These are phyloP conservation scores for Verruconis gallopava DNA, from an alignment of 2,329 filamentous ascomycete genomes.

Conservation along the genomic window DNA sequence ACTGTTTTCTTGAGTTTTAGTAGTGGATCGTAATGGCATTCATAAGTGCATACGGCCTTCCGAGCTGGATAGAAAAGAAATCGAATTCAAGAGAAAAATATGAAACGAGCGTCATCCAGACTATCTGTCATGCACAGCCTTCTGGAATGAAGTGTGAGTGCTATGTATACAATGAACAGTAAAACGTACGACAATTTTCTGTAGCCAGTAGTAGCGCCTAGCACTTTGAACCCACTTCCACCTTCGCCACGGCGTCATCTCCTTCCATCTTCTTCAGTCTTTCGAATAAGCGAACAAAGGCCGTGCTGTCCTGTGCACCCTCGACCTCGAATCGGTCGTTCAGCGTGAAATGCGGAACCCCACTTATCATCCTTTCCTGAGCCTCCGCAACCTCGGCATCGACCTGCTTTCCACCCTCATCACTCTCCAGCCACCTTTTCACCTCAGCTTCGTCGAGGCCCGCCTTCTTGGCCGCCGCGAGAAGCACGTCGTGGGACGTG, in stretches of 20 bases:
- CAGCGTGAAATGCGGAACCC: constrained; percentile 65
- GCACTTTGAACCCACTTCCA: neutral
- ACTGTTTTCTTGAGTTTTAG: too few species aligned
- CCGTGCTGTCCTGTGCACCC: constrained; percentile 57
- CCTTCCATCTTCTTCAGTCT: constrained; percentile 38
- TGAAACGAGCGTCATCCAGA: too few species aligned
- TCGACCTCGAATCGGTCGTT: constrained; percentile 54
- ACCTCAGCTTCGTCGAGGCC: constrained; percentile 31
- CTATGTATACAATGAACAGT: too few species aligned
- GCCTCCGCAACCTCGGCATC: constrained; percentile 34
- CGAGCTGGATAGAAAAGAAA: too few species aligned
- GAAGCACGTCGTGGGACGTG: constrained; percentile 27
- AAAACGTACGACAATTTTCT: too few species aligned
- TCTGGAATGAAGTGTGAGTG: too few species aligned
- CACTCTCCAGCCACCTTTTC: constrained; percentile 30
- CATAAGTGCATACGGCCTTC: too few species aligned
- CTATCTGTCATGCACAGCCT: too few species aligned
- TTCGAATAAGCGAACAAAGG: constrained; percentile 54
- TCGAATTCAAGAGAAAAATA: too few species aligned
- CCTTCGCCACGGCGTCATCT: neutral
- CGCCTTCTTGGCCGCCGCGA: constrained; percentile 17
- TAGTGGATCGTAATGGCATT: too few species aligned
- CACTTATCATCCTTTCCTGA: constrained; percentile 40
- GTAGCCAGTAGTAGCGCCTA: too few species aligned
- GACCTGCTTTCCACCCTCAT: constrained; percentile 31